phyloP scores from a whole-genome alignment of 2,329 filamentous ascomycete species.

The Sphaceloma murrayae region DNA sequence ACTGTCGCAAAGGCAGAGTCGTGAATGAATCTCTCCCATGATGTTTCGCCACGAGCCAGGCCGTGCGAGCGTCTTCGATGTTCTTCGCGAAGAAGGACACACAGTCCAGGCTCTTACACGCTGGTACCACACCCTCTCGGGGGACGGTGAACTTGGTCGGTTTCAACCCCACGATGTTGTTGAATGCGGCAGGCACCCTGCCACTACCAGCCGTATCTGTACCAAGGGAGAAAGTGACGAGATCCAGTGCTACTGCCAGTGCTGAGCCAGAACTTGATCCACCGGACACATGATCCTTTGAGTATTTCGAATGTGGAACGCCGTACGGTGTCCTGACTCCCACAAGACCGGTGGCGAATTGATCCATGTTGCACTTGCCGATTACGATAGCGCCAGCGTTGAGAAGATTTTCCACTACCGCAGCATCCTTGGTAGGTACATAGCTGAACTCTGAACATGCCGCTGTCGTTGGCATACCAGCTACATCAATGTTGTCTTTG shows the following conservation, averaged over 20 bases:
- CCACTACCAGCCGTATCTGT: slow-evolving; percentile 49
- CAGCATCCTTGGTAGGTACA: slow-evolving; percentile 39
- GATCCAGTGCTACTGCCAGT: slow-evolving; percentile 44
- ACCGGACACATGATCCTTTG: slow-evolving; percentile 43
- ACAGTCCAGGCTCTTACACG: slow-evolving; percentile 50
- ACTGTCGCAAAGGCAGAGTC: background rate
- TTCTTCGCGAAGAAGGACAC: slow-evolving; percentile 46
- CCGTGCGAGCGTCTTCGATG: slow-evolving; percentile 39
- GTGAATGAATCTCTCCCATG: slow-evolving; percentile 1
- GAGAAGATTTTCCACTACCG: slow-evolving; percentile 42
- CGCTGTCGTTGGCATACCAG: slow-evolving; percentile 42
- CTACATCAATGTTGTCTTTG: slow-evolving; percentile 49
- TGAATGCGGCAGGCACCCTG: slow-evolving; percentile 45
- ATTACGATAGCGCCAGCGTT: slow-evolving; percentile 48
- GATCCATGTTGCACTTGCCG: slow-evolving; percentile 53
- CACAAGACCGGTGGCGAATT: slow-evolving; percentile 52
- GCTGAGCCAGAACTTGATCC: slow-evolving; percentile 49
- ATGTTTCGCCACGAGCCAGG: slow-evolving; percentile 40
- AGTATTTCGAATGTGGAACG: slow-evolving; percentile 44
- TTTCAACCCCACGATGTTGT: slow-evolving; percentile 43
- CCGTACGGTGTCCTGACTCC: slow-evolving; percentile 52
- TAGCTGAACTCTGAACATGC: slow-evolving; percentile 44
- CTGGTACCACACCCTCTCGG: slow-evolving; percentile 43
- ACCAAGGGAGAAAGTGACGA: slow-evolving; percentile 48
- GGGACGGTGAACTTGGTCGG: slow-evolving; percentile 46